Conservation (phyloP, 768 basidiomycete species). For the Lactifluus volemus region DNA sequence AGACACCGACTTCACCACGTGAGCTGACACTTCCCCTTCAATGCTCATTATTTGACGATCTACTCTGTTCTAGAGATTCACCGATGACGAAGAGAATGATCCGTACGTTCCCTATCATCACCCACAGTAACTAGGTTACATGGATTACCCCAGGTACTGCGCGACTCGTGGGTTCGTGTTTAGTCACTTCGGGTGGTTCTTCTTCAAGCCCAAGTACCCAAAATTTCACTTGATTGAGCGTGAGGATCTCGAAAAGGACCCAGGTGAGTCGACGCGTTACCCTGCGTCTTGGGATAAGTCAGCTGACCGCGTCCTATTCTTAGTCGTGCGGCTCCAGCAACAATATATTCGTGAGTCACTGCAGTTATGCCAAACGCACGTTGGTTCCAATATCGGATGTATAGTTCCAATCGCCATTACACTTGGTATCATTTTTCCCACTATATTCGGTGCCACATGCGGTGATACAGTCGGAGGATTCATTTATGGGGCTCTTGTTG, state of each 20-base stretch:
- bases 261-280: slow-evolving; percentile 35
- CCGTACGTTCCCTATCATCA: slow-evolving; percentile 35
- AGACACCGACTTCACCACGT: slow-evolving; percentile 72
- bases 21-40: slow-evolving; percentile 19
- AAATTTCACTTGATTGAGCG: slow-evolving; percentile 55
- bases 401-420: slow-evolving; percentile 53
- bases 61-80: slow-evolving; percentile 43
- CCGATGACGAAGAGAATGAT: slow-evolving; percentile 59
- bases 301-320: not conserved
- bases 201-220: slow-evolving; percentile 61
- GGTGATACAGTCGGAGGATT: slow-evolving; percentile 58
- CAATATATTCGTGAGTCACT: slow-evolving; percentile 44
- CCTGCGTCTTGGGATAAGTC: not conserved
- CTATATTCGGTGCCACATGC: slow-evolving; percentile 47
- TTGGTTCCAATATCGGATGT: not conserved
- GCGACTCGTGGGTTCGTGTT: slow-evolving; percentile 66
- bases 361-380: not conserved
- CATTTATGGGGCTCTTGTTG: slow-evolving; percentile 63
- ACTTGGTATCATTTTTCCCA: slow-evolving; percentile 51
- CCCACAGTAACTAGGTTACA: not conserved
- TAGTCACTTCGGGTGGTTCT: slow-evolving; percentile 84
- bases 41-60: not conserved
- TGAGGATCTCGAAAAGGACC: slow-evolving; percentile 59
- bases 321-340: slow-evolving; percentile 70
- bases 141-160: slow-evolving; percentile 41